These are phyloP conservation scores for Hemisphaericaspora lyxosophila DNA, from an alignment of 1,139 yeast genomes.

Conservation along the genomic window DNA sequence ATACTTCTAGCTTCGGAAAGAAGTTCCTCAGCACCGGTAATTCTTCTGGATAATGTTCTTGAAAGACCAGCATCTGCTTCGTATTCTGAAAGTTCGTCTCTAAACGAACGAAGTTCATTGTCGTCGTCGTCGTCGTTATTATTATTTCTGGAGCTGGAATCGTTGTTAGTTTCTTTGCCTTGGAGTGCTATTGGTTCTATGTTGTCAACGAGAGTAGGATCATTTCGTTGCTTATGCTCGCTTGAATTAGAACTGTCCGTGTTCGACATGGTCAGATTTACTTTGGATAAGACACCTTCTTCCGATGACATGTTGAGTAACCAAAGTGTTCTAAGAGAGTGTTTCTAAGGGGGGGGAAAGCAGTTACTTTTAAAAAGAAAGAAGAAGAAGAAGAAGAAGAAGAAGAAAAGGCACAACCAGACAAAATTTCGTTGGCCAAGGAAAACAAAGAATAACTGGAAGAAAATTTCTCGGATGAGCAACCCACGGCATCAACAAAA, in stretches of 20 bases:
- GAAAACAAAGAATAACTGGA: no score
- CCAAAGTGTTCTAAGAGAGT: background rate
- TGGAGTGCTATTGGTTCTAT: background rate
- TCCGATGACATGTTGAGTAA: background rate
- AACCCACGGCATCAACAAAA: no score
- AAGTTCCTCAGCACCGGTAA: conserved; percentile 34
- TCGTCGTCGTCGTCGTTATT: no score
- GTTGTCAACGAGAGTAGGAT: background rate
- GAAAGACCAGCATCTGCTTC: conserved; percentile 28
- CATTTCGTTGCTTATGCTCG: background rate
- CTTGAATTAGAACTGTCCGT: background rate
- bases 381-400: no score
- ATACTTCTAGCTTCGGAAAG: conserved; percentile 25
- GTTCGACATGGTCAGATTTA: background rate
- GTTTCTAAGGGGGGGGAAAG: background rate
- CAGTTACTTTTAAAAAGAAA: no score
- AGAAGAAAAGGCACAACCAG: no score
- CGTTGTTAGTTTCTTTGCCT: background rate
- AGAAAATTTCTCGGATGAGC: no score
- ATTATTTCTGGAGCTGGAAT: no score
- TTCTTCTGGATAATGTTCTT: conserved; percentile 27
- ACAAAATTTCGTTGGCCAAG: no score
- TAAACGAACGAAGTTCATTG: conserved; percentile 11
- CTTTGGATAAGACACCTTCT: background rate
- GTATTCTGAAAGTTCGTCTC: conserved; percentile 27